A percentile compares a stretch with the other conserved stretches of the same genome.
phyloP scores from a whole-genome alignment of 192 early-diverging fungal species.

The Spizellomyces punctatus region DNA sequence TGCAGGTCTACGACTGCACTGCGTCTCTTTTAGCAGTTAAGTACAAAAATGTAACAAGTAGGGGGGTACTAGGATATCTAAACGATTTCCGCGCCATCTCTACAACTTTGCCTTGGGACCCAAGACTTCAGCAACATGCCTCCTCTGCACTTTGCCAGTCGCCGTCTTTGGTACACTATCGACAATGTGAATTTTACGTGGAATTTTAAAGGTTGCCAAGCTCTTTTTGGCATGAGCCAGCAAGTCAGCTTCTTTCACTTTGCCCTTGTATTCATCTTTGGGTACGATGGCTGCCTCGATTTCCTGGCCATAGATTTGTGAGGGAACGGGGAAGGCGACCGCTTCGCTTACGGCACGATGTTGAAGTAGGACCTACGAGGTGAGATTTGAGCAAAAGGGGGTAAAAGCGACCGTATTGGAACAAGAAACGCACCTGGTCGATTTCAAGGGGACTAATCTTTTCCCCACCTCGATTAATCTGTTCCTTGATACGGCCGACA shows the following conservation, averaged over 20 bases:
- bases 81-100: not conserved
- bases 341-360: conserved; percentile 74
- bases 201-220: conserved; percentile 75
- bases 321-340: conserved; percentile 72
- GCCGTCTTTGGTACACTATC: conserved; percentile 76
- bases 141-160: conserved; percentile 82
- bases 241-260: conserved; percentile 51
- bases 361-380: conserved; percentile 55
- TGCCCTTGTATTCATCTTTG: conserved; percentile 41
- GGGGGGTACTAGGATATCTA: too few species aligned
- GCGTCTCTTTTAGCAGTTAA: too few species aligned
- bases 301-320: conserved; percentile 82
- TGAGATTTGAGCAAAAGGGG: not conserved
- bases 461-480: conserved; percentile 89
- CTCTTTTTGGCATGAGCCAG: conserved; percentile 57
- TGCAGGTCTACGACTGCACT: too few species aligned
- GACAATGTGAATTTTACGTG: conserved; percentile 75
- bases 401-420: not conserved
- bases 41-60: too few species aligned
- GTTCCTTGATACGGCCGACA: conserved; percentile 86
- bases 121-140: conserved; percentile 52
- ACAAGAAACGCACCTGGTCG: conserved; percentile 40
- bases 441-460: conserved; percentile 90
- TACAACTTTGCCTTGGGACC: conserved; percentile 10
- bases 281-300: conserved; percentile 75